Base-by-base conservation (phyloP, 2,329 filamentous ascomycete species). In the Kalmusia sp. region DNA sequence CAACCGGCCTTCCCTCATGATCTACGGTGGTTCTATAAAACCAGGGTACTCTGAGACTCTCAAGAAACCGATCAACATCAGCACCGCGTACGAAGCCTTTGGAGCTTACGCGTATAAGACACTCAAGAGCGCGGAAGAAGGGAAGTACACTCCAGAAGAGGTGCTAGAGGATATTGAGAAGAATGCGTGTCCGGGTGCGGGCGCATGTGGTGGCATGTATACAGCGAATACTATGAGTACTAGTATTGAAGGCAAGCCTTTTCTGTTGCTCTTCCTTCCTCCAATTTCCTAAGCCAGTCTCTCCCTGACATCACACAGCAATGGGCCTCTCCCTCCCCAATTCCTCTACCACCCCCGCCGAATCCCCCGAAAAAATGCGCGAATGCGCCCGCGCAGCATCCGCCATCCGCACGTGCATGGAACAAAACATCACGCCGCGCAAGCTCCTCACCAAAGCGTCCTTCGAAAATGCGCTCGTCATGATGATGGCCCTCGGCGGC, bases 181-280 rank as follows among this genome's bases (percentile, higher is more conserved):
- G 58, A 84, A 95, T 67, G 87, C 92, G 2, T 96, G 92, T 71
- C 89, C 89, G 1, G 86, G 87, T 7, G 85, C 86, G 1, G 92
- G 92, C 25, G 92, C 91, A 1, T 96, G 92, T 59, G 91, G 91
- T 40, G 92, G 93, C 15, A 96, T 96, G 92, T 96, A 92, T 78
- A 96, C 92, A 1, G 92, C 92, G 59, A 96, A 96, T 77, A 96
- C 92, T 21, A 93, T 96, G 91, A 90, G 91, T 3, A 93, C 90
- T 0, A 91, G 90, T 12, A 92, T 96, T 59, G 92, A 96, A 63
- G 69, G 69, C 63, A 55, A 9, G 52, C 12, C 2, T 11, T 15
- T 25, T 28, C 30, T 25, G 30, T 38, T 21, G n/a, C 35, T 38
- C 8, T 6, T 6, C 17, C 15, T 21, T 38, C 9, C 27, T 28